These are phyloP conservation scores for Rhizoclosmatium sp. DNA, from an alignment of 192 early-diverging fungal species.

Conservation along the genomic window DNA sequence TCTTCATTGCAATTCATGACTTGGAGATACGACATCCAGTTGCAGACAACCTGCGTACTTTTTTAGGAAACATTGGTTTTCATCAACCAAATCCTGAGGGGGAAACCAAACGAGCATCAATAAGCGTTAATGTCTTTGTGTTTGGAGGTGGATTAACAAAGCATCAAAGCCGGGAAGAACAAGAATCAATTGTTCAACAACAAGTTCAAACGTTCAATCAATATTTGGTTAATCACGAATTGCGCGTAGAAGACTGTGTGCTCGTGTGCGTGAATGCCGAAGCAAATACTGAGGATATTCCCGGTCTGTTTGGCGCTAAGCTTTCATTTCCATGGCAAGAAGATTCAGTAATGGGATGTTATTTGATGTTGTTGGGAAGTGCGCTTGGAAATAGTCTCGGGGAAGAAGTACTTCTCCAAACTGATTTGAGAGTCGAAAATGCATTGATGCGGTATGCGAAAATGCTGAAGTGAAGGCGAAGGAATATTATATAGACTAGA, in stretches of 20 bases:
- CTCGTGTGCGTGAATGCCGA: neutral
- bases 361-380: slow-evolving; percentile 12
- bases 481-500: too few relatives aligned
- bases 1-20: slow-evolving; percentile 8
- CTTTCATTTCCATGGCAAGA: neutral
- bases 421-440: slow-evolving; percentile 18
- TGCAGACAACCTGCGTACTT: slow-evolving; percentile 5
- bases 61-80: neutral
- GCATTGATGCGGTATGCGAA: slow-evolving; percentile 5
- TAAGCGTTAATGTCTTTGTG: slow-evolving; percentile 15
- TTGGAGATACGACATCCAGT: neutral
- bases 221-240: neutral
- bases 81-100: neutral
- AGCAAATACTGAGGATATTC: neutral
- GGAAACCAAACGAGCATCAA: neutral
- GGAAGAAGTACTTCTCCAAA: slow-evolving; percentile 22
- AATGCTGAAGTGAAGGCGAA: neutral
- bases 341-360: slow-evolving; percentile 1
- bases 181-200: neutral
- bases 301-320: slow-evolving; percentile 8
- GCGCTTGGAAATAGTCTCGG: slow-evolving; percentile 1
- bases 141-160: slow-evolving; percentile 9
- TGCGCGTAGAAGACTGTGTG: slow-evolving; percentile 17
- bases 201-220: slow-evolving; percentile 9
- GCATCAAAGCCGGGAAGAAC: neutral